Percentiles rank a stretch among this genome's conserved stretches.
phyloP scores from a whole-genome alignment of 108 stramenopile genomes.

The Halocafeteria seosinensis region DNA sequence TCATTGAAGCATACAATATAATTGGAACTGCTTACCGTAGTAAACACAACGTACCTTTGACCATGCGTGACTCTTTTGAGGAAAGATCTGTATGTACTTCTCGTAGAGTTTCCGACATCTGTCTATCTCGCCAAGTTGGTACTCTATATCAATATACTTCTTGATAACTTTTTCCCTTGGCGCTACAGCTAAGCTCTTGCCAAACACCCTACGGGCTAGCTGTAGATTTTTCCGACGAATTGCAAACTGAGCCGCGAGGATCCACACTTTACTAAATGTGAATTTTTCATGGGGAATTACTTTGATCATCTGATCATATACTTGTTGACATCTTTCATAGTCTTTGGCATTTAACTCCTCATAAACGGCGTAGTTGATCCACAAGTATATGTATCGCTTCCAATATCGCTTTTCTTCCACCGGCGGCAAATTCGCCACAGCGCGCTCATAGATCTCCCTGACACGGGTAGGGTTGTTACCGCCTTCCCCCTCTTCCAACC shows the following conservation, averaged over 20 bases:
- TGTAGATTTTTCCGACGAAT: slow-evolving; percentile 66
- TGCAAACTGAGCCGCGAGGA: slow-evolving; percentile 76
- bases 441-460: slow-evolving; percentile 76
- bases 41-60: no score
- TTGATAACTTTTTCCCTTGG: slow-evolving; percentile 76
- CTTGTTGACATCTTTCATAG: slow-evolving; percentile 49
- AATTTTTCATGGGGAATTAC: slow-evolving; percentile 81
- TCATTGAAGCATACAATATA: no score
- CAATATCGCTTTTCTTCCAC: slow-evolving; percentile 72
- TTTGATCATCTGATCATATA: slow-evolving; percentile 63
- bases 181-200: slow-evolving; percentile 74
- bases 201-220: slow-evolving; percentile 73
- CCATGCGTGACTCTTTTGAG: slow-evolving; percentile 76
- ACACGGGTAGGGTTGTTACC: slow-evolving; percentile 21
- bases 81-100: slow-evolving; percentile 75
- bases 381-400: slow-evolving; percentile 89
- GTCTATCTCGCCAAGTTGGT: slow-evolving; percentile 88
- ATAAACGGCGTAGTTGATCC: slow-evolving; percentile 84
- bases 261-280: slow-evolving; percentile 87
- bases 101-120: slow-evolving; percentile 76
- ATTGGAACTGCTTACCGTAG: no score
- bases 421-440: slow-evolving; percentile 72
- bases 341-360: slow-evolving; percentile 71
- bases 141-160: slow-evolving; percentile 78
- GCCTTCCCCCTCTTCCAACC: slow-evolving; percentile 64